Conservation (phyloP, 192 early-diverging fungal genomes). For the Umbelopsis isabellina region DNA sequence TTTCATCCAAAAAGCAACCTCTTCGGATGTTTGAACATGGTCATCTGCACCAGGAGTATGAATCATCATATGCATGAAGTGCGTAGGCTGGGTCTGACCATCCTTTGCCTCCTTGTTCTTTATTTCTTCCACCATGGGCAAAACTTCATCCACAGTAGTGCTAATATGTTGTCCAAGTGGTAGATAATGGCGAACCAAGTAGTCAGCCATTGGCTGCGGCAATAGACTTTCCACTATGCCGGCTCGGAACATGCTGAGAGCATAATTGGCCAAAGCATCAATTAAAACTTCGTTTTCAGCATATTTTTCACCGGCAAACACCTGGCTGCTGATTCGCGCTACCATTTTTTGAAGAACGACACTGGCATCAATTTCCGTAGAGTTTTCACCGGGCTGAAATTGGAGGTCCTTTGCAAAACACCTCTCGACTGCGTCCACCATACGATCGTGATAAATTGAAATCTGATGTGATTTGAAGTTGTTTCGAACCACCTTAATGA, state of each 20-base stretch:
- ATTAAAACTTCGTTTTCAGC: slow-evolving; percentile 12
- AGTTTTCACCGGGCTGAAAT: slow-evolving; percentile 16
- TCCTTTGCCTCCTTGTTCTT: neutral
- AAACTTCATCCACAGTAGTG: slow-evolving; percentile 19
- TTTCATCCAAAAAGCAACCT: slow-evolving; percentile 27
- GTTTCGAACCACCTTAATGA: slow-evolving; percentile 14
- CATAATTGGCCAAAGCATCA: slow-evolving; percentile 12
- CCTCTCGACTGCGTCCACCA: slow-evolving; percentile 9
- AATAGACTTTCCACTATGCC: slow-evolving; percentile 8
- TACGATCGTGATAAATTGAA: slow-evolving; percentile 22
- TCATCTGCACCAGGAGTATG: slow-evolving; percentile 22
- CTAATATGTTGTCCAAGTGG: slow-evolving; percentile 27
- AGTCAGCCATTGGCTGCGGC: slow-evolving; percentile 23
- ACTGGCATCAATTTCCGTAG: neutral
- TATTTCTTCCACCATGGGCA: slow-evolving; percentile 20
- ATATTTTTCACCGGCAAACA: slow-evolving; percentile 27
- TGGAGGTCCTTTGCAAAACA: neutral
- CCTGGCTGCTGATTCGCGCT: slow-evolving; percentile 11
- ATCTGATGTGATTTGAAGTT: slow-evolving; percentile 25
- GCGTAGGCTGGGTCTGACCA: neutral
- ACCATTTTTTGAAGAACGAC: neutral
- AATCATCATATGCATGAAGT: slow-evolving; percentile 25
- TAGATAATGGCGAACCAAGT: slow-evolving; percentile 10
- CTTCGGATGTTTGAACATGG: neutral
- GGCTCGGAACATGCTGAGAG: slow-evolving; percentile 28